Base-by-base conservation (phyloP, 2,329 filamentous ascomycete species). In the Xylaria digitata region DNA sequence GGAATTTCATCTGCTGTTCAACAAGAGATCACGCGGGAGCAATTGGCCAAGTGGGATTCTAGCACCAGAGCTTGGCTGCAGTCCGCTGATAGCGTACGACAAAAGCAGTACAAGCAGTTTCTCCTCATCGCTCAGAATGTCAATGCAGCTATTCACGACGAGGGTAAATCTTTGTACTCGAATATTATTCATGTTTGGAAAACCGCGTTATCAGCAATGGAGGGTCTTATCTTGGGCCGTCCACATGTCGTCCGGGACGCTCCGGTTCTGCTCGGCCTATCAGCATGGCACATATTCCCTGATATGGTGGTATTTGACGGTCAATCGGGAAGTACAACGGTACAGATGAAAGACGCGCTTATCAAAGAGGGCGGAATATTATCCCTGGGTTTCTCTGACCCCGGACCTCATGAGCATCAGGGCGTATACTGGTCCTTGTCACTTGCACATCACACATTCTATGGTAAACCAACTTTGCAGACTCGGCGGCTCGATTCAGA, bases 51-150 rank as follows among this genome's bases (percentile, higher is more conserved):
- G 21, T 79, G 77, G 77, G 78, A 80, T 62, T 69, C 73, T 1
- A 78, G 75, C 61, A 75, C 75, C 1, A 64, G 76, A 3, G 68
- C 76, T 1, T 80, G 77, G 78, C 45, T 79, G 1, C 71, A 70
- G 32, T 73, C 66, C 17, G 77, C 76, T 0, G 74, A 79, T 63
- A 8, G 56, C 11, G 71, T 70, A 3, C 76, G 71, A 46, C 42
- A 43, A 19, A 40, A 21, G 2, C 63, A 57, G 23, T 52, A 67
- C 5, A 69, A 57, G 43, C 63, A 69, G 46, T 53, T 64, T 15
- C 43, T 60, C 3, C 54, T 70, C 8, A 66, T 70, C 23, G 34
- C 61, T n/a, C 52, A 70, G 13, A 66, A 70, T 34, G 19, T 70
- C 42, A 58, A 30, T 34, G 26, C 66, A 4, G 32, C 68, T n/a